Evolutionary conservation across 495 filamentous ascomycete genomes (phyloP).

Genomic region (Amorphotheca resinae): DNA sequence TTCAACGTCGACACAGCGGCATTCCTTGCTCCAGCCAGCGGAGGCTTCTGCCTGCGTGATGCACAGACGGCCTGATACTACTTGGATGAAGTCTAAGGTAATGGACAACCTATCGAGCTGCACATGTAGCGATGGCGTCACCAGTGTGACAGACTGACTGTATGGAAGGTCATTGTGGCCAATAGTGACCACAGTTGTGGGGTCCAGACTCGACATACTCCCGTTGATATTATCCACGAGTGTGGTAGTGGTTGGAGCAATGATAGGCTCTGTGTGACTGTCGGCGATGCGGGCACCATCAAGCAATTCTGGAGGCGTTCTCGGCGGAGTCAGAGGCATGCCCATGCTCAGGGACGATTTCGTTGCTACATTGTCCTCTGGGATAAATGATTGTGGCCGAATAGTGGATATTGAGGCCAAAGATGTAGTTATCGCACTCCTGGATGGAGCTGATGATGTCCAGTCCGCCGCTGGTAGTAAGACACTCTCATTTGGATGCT

Average conservation of each 20-base stretch:
- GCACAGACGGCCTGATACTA: slow-evolving; percentile 8
- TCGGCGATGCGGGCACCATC: slow-evolving; percentile 1
- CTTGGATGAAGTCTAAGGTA: slow-evolving; percentile 13
- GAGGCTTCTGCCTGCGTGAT: slow-evolving; percentile 6
- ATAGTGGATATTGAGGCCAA: slow-evolving; percentile 9
- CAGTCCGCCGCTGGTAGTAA: slow-evolving; percentile 9
- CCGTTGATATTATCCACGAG: neutral
- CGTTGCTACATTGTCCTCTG: neutral
- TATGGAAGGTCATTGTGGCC: slow-evolving; percentile 8
- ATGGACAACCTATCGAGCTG: slow-evolving; percentile 10
- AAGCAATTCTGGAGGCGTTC: slow-evolving; percentile 7
- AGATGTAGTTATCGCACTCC: neutral
- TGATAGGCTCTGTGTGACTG: neutral
- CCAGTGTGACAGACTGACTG: slow-evolving; percentile 3
- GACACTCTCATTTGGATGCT: slow-evolving; percentile 13
- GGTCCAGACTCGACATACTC: neutral
- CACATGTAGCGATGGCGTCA: slow-evolving; percentile 12
- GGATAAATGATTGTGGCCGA: slow-evolving; percentile 1
- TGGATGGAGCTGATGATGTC: slow-evolving; percentile 9
- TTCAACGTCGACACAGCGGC: slow-evolving; percentile 5
- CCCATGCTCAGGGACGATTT: neutral
- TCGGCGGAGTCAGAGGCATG: slow-evolving; percentile 13
- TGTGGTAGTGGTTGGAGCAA: neutral
- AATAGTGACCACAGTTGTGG: slow-evolving; percentile 4
- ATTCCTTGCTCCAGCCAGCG: neutral